phyloP scores from a whole-genome alignment of 495 filamentous ascomycete species.

The Podospora bellae-mahoneyi region DNA sequence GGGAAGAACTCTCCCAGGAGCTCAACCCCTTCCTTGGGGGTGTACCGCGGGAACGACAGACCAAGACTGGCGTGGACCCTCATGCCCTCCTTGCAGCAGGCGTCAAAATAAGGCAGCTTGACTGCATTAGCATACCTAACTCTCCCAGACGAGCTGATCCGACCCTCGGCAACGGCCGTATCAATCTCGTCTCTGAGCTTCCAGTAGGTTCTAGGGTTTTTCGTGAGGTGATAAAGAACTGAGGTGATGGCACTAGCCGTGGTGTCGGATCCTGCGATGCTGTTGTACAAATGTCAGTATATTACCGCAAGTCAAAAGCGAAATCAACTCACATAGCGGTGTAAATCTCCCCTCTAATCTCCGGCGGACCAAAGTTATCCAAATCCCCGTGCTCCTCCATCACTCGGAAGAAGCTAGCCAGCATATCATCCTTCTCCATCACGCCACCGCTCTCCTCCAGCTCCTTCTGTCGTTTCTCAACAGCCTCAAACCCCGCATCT shows the following conservation, averaged over 20 bases:
- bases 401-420: conserved; percentile 1
- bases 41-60: conserved; percentile 57
- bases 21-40: conserved; percentile 49
- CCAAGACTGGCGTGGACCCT: conserved; percentile 57
- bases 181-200: conserved; percentile 3
- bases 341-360: conserved; percentile 7
- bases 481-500: neutral
- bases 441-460: conserved; percentile 3
- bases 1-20: conserved; percentile 48
- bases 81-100: conserved; percentile 61
- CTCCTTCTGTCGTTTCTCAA: neutral
- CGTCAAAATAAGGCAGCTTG: conserved; percentile 54
- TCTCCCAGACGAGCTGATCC: neutral
- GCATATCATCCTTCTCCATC: neutral
- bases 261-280: conserved; percentile 1
- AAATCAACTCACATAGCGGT: neutral
- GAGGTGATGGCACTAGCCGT: conserved; percentile 6
- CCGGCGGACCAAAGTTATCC: neutral
- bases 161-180: neutral
- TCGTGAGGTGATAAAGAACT: conserved; percentile 8
- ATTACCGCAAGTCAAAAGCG: neutral
- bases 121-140: neutral
- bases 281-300: neutral
- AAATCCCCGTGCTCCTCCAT: neutral
- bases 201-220: neutral